Percentiles rank a stretch among this genome's conserved stretches.
phyloP scores from a whole-genome alignment of 148 eudicot genomes.

The Vaccinium vitisidaea region DNA sequence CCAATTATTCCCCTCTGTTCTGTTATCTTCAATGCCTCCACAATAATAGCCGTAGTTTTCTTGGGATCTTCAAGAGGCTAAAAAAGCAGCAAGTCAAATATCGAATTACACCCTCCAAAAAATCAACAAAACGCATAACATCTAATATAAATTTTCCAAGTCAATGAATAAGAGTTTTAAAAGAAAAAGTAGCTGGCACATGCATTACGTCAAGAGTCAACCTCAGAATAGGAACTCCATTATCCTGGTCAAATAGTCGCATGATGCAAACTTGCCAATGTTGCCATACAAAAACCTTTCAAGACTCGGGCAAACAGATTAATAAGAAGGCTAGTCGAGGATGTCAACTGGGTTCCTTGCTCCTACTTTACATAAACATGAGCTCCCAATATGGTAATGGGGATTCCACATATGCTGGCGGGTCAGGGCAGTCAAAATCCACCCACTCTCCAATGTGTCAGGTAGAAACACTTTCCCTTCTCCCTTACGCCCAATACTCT shows the following conservation, averaged over 20 bases:
- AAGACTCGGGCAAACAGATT: not conserved
- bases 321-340: not conserved
- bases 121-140: not conserved
- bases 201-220: not conserved
- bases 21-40: constrained; percentile 74
- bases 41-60: constrained; percentile 65
- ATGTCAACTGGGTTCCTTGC: not conserved
- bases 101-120: not conserved
- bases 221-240: not conserved
- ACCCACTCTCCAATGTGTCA: not conserved
- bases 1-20: constrained; percentile 93
- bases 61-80: constrained; percentile 89
- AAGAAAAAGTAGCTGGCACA: not conserved
- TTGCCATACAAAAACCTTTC: not conserved
- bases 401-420: not conserved
- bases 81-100: constrained; percentile 15
- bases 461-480: not conserved
- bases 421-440: not conserved
- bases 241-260: not conserved
- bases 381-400: not conserved
- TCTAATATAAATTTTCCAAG: not conserved
- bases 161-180: not conserved
- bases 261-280: not conserved
- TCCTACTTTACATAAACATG: not conserved
- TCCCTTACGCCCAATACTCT: not conserved